Conservation (phyloP, 768 basidiomycete species). For the Lactifluus rugatus region DNA sequence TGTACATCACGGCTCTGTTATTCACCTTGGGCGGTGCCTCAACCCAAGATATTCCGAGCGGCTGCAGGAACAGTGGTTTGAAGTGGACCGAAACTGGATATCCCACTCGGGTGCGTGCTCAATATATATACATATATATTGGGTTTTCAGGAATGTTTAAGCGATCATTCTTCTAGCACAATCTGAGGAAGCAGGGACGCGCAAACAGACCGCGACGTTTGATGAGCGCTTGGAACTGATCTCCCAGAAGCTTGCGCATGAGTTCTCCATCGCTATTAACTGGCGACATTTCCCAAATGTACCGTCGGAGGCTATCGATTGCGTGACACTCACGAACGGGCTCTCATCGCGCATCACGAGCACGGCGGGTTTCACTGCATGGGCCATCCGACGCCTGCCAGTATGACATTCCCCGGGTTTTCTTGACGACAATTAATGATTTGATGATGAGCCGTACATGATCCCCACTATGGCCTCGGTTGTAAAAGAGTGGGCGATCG, state of each 20-base stretch:
- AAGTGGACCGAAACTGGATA: slow-evolving; percentile 14
- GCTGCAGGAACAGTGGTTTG: slow-evolving; percentile 18
- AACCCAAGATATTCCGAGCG: slow-evolving; percentile 18
- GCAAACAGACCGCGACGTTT: neutral
- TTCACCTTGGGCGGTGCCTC: neutral
- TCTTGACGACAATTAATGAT: no score
- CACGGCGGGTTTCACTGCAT: slow-evolving; percentile 1
- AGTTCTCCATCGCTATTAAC: neutral
- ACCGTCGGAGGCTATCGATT: neutral
- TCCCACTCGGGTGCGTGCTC: slow-evolving; percentile 12
- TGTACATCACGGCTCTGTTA: no score
- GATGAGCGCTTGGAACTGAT: slow-evolving; percentile 12
- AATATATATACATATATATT: neutral
- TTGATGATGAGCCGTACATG: neutral
- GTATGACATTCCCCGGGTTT: neutral
- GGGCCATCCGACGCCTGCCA: neutral
- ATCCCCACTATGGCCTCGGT: neutral
- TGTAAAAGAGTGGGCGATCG: no score
- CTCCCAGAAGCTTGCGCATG: slow-evolving; percentile 3
- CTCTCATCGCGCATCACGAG: slow-evolving; percentile 5
- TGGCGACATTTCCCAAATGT: neutral
- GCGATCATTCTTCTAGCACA: neutral
- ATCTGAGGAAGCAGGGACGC: slow-evolving; percentile 3
- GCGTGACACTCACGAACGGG: neutral
- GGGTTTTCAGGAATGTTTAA: neutral